Base-by-base conservation (phyloP, 225 moss, liverwort and hornwort species). In the Marchantia paleacea region DNA sequence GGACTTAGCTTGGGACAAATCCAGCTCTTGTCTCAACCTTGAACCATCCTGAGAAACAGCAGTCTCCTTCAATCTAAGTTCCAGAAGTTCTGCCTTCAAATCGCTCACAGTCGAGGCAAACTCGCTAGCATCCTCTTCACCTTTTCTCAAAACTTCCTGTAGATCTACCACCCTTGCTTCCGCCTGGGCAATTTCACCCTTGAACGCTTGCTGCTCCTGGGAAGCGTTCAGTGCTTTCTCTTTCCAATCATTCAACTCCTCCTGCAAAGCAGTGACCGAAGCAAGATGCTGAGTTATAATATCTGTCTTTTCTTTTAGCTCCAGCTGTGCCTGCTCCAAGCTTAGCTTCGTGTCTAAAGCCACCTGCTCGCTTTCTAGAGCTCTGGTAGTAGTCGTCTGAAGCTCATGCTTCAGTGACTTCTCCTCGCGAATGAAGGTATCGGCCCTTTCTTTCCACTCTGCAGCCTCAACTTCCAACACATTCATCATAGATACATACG, bases 201-300 rank as follows among this genome's bases (percentile, higher is more conserved):
- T 76, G 11, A 86, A 76, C 68, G 52, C 66, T 7, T 72, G 19
- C 62, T 82, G 81, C 71, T 88, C 82, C 74, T 85, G 70, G 52
- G 65, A 10, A 55, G 83, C 55, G 48, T 55, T 73, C 14, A 60
- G 78, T 72, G 77, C 82, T 76, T 82, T 87, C 22, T 65, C 86
- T 75, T 89, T 90, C 91, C 90, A 91, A 28, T 48, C 73, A 26
- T 77, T 79, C 75, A 86, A 82, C 28, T 90, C 82, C 54, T 55
- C 78, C 72, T 88, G 87, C 55, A 87, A 77, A 75, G 88, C 84
- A 57, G 81, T 86, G 81, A 73, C 75, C 9, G 80, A 78, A 78
- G 84, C 82, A 68, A 84, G 85, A 64, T 89, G 86, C 68, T 84
- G 80, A 81, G 87, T 77, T 49, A 88, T 83, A 47, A 80, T 81